These are phyloP conservation scores for Liriodendron chinense DNA, from an alignment of 164 flowering plant species.

Conservation along the genomic window DNA sequence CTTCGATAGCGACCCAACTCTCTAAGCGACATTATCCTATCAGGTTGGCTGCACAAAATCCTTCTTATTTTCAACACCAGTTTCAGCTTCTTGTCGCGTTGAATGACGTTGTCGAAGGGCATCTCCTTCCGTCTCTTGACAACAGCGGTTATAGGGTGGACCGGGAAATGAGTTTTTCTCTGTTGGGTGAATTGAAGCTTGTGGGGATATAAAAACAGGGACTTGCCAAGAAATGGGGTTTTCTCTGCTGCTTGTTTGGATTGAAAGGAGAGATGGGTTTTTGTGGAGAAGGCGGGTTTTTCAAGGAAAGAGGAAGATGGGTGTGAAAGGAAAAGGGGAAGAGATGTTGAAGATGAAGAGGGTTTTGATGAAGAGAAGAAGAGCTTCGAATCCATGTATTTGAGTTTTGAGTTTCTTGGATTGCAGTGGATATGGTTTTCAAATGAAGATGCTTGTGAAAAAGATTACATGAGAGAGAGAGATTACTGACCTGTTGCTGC, in stretches of 20 bases:
- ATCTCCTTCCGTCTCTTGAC: conserved; percentile 92
- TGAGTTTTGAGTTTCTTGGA: neutral
- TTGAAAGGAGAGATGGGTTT: conserved; percentile 29
- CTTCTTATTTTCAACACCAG: conserved; percentile 80
- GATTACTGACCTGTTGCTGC: neutral
- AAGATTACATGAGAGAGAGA: neutral
- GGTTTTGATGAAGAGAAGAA: conserved; percentile 30
- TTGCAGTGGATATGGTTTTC: neutral
- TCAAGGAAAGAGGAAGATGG: conserved; percentile 33
- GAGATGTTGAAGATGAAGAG: conserved; percentile 31
- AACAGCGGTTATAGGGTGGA: conserved; percentile 55
- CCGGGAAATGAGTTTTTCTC: conserved; percentile 31
- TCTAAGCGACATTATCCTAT: conserved; percentile 66
- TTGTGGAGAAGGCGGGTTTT: conserved; percentile 25
- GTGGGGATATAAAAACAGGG: conserved; percentile 32
- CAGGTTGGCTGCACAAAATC: conserved; percentile 74
- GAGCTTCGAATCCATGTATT: conserved; percentile 46
- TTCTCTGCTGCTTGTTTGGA: conserved; percentile 17
- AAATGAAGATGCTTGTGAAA: neutral
- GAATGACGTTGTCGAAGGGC: conserved; percentile 85
- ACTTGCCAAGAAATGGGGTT: conserved; percentile 49
- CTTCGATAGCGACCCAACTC: conserved; percentile 70
- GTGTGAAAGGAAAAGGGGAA: conserved; percentile 41
- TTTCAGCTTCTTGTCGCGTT: conserved; percentile 87
- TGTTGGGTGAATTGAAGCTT: conserved; percentile 12